Base-by-base conservation (phyloP, 2,329 filamentous ascomycete genomes). In the Taxawa tesnikishii region DNA sequence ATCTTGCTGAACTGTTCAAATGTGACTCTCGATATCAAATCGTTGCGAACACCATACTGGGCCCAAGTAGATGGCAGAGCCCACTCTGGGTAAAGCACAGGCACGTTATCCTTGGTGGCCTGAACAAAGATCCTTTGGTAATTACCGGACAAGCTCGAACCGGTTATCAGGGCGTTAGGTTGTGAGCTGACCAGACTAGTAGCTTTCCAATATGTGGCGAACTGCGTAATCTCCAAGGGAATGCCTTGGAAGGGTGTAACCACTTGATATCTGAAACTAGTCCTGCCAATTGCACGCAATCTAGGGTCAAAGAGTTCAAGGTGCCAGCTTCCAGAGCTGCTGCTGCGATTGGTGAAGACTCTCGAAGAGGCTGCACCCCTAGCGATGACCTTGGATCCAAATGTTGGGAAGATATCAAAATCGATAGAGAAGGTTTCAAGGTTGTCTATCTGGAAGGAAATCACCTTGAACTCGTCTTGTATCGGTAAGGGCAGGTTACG, bases 171-270 rank as follows among this genome's bases (percentile, higher is more conserved):
- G 15, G 84, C 83, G 49, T 73, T 90, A 15, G 81, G 79, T 28
- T 85, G 82, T 31, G 83, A 77, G 52, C 94, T 84, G 29, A 90
- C 71, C 45, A 94, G 85, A 48, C 85, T 94, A 1, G 90, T 98
- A 0, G 88, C 88, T 58, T 96, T 98, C 90, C 90, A 98, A 57
- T 98, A 98, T 0, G 90, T 96, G 41, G 93, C 90, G 47, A 96
- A 98, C 50, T 96, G 87, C 1, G 90, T 93, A 38, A 98, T 94
- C 55, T 98, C 90, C 14, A 98, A 65, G 3, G 90, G 85, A 38
- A 85, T 80, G 6, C 90, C 88, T 40, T 78, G 75, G 60, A 96
- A 98, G 0, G 90, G 90, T 50, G 94, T 94, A 54, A 98, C 92
- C 15, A 96, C 84, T 52, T 96, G 87, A 34, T 84, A 93, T 42